Evolutionary conservation across 2,329 filamentous ascomycete genomes (phyloP).

Genomic region (Epichloe uncinata): DNA sequence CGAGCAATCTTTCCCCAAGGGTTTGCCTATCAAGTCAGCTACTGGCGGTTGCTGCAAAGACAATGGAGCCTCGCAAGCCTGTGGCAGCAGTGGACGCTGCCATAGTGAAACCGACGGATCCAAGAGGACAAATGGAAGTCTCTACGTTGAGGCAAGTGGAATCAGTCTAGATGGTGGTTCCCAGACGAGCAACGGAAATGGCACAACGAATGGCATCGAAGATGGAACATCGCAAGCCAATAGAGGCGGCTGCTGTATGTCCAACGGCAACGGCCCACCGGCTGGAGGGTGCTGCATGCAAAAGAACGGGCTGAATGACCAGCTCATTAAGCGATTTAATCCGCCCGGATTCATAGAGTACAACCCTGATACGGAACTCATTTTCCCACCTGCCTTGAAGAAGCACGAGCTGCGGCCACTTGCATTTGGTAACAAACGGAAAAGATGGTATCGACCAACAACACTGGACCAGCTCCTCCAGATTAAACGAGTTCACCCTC

Average conservation of each 20-base stretch:
- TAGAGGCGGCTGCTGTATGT: constrained; percentile 58
- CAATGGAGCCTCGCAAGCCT: neutral
- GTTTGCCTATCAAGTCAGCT: constrained; percentile 1
- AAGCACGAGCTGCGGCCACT: constrained; percentile 73
- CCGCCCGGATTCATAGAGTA: constrained; percentile 90
- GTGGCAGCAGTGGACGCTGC: constrained; percentile 21
- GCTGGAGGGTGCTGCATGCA: constrained; percentile 56
- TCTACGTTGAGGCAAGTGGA: neutral
- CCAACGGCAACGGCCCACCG: constrained; percentile 34
- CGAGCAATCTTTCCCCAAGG: constrained; percentile 24
- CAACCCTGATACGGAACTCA: constrained; percentile 83
- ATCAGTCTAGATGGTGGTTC: neutral
- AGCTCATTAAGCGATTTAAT: constrained; percentile 56
- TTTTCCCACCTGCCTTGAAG: constrained; percentile 76
- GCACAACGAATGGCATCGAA: neutral
- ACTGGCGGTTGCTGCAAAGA: constrained; percentile 2
- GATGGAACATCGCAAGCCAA: neutral
- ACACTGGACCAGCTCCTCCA: constrained; percentile 78
- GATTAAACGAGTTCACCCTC: constrained; percentile 75
- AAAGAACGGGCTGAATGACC: constrained; percentile 33
- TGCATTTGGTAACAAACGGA: constrained; percentile 86
- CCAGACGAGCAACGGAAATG: neutral
- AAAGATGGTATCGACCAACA: constrained; percentile 84
- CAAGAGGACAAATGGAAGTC: neutral
- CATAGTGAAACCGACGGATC: constrained; percentile 28